Conservation (phyloP, 345 rosid species). For the Lumnitzera littorea region DNA sequence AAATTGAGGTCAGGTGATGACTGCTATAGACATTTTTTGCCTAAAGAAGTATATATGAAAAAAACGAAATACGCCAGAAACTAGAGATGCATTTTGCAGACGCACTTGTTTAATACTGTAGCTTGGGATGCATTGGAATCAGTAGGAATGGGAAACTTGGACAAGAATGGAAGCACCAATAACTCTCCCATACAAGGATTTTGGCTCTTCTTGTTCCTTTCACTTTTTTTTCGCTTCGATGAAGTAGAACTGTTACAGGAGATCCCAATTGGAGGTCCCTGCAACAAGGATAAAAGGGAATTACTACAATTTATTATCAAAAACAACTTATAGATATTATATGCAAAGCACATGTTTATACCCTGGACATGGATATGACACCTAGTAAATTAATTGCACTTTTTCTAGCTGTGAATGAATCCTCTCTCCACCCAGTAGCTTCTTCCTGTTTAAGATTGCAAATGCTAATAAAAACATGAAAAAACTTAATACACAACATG, state of each 20-base stretch:
- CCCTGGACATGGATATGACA: constrained; percentile 77
- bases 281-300: constrained; percentile 15
- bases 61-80: not conserved
- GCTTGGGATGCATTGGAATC: constrained; percentile 38
- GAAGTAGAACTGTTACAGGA: constrained; percentile 35
- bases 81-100: constrained; percentile 12
- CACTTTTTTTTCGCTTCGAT: constrained; percentile 75
- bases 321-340: constrained; percentile 6
- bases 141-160: constrained; percentile 57
- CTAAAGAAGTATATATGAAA: not conserved
- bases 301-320: constrained; percentile 5
- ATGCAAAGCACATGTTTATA: constrained; percentile 16
- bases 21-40: too few relatives aligned
- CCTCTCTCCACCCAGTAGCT: constrained; percentile 90
- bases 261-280: constrained; percentile 65
- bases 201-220: constrained; percentile 49
- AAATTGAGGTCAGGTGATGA: too few relatives aligned
- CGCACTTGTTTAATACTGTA: constrained; percentile 47
- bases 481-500: not conserved
- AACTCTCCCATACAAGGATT: constrained; percentile 61
- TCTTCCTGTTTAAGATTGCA: constrained; percentile 45
- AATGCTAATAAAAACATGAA: constrained; percentile 5
- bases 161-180: constrained; percentile 81
- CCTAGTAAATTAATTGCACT: constrained; percentile 82
- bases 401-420: constrained; percentile 78